Evolutionary conservation across 2,329 filamentous ascomycete genomes (phyloP).

Genomic region (Calonectria honghensis): DNA sequence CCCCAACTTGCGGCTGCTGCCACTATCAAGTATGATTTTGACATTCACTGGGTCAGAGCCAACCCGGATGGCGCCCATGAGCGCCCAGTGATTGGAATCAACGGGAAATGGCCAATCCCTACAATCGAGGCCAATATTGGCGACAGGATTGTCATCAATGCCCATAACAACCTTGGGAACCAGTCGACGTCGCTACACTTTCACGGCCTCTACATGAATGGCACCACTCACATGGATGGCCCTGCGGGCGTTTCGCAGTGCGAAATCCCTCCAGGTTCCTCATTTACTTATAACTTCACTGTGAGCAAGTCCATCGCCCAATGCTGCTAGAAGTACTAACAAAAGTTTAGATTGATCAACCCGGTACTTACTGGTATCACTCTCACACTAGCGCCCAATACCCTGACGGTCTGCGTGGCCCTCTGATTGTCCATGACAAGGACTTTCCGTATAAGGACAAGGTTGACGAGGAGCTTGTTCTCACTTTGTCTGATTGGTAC

Average conservation of each 20-base stretch:
- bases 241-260: conserved; percentile 80
- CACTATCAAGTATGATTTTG: conserved; percentile 78
- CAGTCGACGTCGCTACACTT: conserved; percentile 80
- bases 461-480: conserved; percentile 77
- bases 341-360: conserved; percentile 72
- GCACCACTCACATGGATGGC: conserved; percentile 82
- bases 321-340: conserved; percentile 13
- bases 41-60: conserved; percentile 81
- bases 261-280: conserved; percentile 76
- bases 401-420: conserved; percentile 80
- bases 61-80: conserved; percentile 80
- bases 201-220: conserved; percentile 83
- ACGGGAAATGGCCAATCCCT: conserved; percentile 84
- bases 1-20: conserved; percentile 56
- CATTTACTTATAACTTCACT: conserved; percentile 82
- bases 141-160: conserved; percentile 76
- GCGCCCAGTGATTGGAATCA: conserved; percentile 83
- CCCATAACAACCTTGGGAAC: conserved; percentile 77
- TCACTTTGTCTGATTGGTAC: conserved; percentile 84
- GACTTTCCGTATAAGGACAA: conserved; percentile 73
- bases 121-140: conserved; percentile 77
- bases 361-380: conserved; percentile 88
- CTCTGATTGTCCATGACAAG: conserved; percentile 79
- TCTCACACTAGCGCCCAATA: conserved; percentile 81
- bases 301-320: conserved; percentile 60